Evolutionary conservation across 148 eudicot species (phyloP), one percentile per base, ranked within the genome.

Genomic region (Cornus controversa): DNA sequence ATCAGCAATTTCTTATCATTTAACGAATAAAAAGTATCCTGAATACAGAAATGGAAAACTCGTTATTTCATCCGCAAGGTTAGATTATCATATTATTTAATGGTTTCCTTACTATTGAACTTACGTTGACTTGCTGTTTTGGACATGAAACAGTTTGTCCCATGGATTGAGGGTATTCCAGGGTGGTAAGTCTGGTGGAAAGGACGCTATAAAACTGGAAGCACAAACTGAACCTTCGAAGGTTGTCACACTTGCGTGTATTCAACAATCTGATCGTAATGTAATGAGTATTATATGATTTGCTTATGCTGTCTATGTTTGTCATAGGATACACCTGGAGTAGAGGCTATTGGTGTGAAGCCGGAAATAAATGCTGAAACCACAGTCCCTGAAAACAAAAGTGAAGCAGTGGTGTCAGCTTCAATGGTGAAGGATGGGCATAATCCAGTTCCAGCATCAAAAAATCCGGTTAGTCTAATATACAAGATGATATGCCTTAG

Each of bases 1-100:
- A 68, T 92, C 97, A 14, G 95, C 97, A 47, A 90, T 94, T 54
- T 90, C 96, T 75, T 86, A 91, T 85, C 97, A 94, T 83, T 82
- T 94, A 84, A 94, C 87, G 93, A 87, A 91, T 65, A 84, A 87
- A 20, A 87, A 86, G 80, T 89, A 92, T 57, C 89, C 89, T 25
- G 92, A 86, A 58, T 92, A 94, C 77, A 87, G 92, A 82, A 91
- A 91, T 73, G 98, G 97, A 34, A 94, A 85, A 84, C 97, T 94
- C 71, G 86, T 91, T 69, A 92, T 94, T 65, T 92, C 98, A 50
- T 88, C 91, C 20, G 45, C 85, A 77, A 92, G 97, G 98, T 94
- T 5, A 40, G 45, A 40, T 26, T 73, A 97, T 95, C 34, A 54
- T 68, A 36, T 67, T 67, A 45, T 62, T 40, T 24, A 24, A 79